A percentile compares a stretch with the other conserved stretches of the same genome.
These are phyloP conservation scores for Arthrobotrys musiformis DNA, from an alignment of 2,329 filamentous ascomycete genomes.

Conservation along the genomic window DNA sequence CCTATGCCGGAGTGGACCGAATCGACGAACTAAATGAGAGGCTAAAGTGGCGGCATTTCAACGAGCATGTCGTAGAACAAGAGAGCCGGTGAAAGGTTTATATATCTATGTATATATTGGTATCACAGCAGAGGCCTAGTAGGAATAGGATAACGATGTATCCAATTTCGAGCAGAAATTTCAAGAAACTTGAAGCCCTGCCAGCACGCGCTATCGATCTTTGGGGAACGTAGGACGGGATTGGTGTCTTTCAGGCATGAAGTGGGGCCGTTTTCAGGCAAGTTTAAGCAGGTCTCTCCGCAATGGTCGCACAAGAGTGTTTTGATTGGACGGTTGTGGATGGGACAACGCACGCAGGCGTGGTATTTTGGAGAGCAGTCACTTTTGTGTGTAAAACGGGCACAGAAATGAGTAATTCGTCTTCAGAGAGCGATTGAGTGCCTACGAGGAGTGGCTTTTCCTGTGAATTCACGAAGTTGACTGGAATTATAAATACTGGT, in stretches of 20 bases:
- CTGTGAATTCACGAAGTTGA: no score
- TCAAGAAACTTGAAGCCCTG: background rate
- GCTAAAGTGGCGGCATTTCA: conserved; percentile 22
- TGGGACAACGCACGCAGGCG: background rate
- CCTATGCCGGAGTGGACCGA: conserved; percentile 11
- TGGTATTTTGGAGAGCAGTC: conserved; percentile 8
- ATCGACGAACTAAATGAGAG: background rate
- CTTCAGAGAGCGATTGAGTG: no score
- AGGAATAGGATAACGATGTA: background rate
- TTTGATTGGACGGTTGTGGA: background rate
- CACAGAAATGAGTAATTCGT: no score
- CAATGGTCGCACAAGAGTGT: background rate
- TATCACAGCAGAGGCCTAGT: background rate
- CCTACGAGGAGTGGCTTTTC: no score
- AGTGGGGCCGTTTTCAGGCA: conserved; percentile 32
- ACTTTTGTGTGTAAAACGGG: no score
- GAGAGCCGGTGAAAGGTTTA: background rate
- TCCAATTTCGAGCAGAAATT: background rate
- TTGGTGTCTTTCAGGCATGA: background rate
- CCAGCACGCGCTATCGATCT: background rate
- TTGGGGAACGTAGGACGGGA: background rate
- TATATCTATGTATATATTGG: background rate
- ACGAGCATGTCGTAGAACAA: background rate
- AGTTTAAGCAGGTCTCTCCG: background rate
- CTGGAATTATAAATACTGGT: no score